Conservation (phyloP, 768 basidiomycete genomes). For the Cystofilobasidium capitatum region DNA sequence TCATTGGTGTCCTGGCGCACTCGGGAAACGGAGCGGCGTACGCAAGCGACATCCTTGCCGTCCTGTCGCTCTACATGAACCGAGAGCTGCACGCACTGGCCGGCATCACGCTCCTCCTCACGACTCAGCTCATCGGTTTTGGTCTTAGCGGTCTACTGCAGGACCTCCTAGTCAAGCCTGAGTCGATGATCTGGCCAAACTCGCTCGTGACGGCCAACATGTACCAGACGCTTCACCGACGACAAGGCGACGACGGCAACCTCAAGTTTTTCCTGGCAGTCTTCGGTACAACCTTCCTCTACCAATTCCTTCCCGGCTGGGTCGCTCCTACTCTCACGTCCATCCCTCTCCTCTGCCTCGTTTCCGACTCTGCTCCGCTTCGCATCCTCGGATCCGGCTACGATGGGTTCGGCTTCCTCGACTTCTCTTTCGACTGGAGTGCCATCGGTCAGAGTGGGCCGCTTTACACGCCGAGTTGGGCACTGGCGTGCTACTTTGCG, state of each 20-base stretch:
- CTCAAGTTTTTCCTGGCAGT: constrained; percentile 33
- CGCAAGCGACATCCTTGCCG: constrained; percentile 40
- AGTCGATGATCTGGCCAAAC: neutral
- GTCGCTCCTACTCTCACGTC: constrained; percentile 39
- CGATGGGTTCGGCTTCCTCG: constrained; percentile 36
- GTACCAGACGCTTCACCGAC: constrained; percentile 38
- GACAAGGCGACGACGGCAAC: constrained; percentile 1
- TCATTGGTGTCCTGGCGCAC: constrained; percentile 34
- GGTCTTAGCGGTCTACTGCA: constrained; percentile 40
- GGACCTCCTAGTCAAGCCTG: constrained; percentile 36
- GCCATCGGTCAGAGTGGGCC: constrained; percentile 36
- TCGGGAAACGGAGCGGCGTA: constrained; percentile 39
- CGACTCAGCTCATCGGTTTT: constrained; percentile 41
- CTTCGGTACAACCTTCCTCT: constrained; percentile 27
- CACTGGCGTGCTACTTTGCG: constrained; percentile 38
- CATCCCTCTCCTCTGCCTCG: constrained; percentile 36
- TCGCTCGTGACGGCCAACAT: constrained; percentile 24
- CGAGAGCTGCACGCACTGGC: constrained; percentile 33
- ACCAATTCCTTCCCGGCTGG: constrained; percentile 39
- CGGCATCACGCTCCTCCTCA: constrained; percentile 37
- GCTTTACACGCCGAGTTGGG: constrained; percentile 40
- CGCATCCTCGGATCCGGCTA: constrained; percentile 38
- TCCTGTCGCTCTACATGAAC: constrained; percentile 40
- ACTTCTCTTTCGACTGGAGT: constrained; percentile 40
- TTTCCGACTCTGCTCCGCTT: constrained; percentile 35